Evolutionary conservation across 305 asterid genomes (phyloP), one percentile per base, ranked within the genome.

Genomic region (Fraxinus angustifolia): DNA sequence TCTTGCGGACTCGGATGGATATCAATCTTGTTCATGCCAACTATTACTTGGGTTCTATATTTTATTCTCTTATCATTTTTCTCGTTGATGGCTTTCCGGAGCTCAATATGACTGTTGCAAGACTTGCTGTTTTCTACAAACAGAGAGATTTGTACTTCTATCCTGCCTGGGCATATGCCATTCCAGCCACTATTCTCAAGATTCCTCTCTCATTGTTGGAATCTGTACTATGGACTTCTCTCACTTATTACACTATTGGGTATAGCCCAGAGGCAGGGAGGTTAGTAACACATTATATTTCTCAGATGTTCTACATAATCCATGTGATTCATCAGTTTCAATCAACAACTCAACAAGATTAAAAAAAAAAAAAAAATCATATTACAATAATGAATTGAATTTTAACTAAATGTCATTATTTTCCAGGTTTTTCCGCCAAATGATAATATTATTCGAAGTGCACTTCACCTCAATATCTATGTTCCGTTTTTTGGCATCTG

Each of bases 161-260:
- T 84, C 97, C 98, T n/a, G 97, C 98, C 14, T 92, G 98, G 97
- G 96, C 98, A 19, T 91, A 88, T 77, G 90, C 93, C 31, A 82
- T 94, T 78, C 98, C 97, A 19, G 93, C 96, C 36, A 77, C 91
- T 40, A 88, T 91, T 82, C 86, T 91, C 40, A 90, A 90, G 84
- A 86, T 90, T 81, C 98, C 98, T 76, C 80, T 92, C 36, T 94
- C 98, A 5, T 3, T 94, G 78, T 38, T 90, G 81, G 91, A 75
- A 83, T 82, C 97, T 76, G 31, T 85, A 16, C 84, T 92, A 19
- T 93, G 97, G 97, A 90, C 97, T n/a, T 81, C 82, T 74, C 84
- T 93, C 38, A 92, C 96, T 73, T 92, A 94, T 68, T 94, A 90
- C 50, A 90, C 85, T 34, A 91, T 94, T 53, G 98, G 97, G 6